Base-by-base conservation (phyloP, 345 rosid species). In the Acer negundo region DNA sequence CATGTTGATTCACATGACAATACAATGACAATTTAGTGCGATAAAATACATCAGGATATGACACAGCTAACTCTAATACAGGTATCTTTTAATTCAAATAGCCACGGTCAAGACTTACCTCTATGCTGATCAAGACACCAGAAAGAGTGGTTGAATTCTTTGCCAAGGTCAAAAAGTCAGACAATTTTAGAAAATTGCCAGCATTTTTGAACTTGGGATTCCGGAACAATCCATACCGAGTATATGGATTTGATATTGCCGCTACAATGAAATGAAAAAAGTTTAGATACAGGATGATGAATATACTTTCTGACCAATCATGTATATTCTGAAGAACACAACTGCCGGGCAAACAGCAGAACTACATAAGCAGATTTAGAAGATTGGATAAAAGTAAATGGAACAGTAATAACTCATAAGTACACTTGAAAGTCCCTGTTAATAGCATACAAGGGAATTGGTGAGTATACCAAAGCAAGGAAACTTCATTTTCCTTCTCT, bases 91-190 rank as follows among this genome's bases (percentile, higher is more conserved):
- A 10, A 10, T 63, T n/a, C 77, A n/a, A n/a, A n/a, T n/a, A n/a
- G n/a, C n/a, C 76, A 74, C 15, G 23, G 56, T 12, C 19, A 80
- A 78, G 7, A 82, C 87, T 84, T 77, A 96, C 99, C 95, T 94
- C 98, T 67, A 94, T 87, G 82, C 87, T 79, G 79, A 96, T 89
- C 85, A 92, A 86, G 84, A 96, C 87, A 67, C 98, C 95, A 10
- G 89, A 80, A 78, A 96, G 88, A 73, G 99, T 84, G 80, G 78
- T 85, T 62, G 90, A 42, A 64, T 83, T 90, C 77, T 84, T 92
- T 42, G 97, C 89, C 91, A 92, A 46, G 56, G 49, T 82, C 55
- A 96, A 82, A 83, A 96, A 96, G 1, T 90, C 92, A 16, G 88
- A 76, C 76, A 96, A 81, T 0, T 85, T 79, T 35, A 89, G 20